Conservation (phyloP, 2,329 filamentous ascomycete genomes). For the Aspergillus sp. region DNA sequence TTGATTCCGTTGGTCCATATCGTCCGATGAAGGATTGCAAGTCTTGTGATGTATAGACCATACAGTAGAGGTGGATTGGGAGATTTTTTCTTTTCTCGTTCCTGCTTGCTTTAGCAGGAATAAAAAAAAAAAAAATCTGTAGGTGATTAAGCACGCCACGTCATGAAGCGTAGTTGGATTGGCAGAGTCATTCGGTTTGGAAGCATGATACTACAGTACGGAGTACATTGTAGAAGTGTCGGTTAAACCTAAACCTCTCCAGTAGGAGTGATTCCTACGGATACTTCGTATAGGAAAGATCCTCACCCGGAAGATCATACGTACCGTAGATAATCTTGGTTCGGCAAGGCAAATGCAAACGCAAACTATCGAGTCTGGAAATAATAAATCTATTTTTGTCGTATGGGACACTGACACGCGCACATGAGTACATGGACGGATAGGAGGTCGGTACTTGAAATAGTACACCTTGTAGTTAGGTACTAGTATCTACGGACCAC, state of each 20-base stretch:
- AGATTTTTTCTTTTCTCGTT: background rate
- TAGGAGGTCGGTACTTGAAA: too few relatives aligned
- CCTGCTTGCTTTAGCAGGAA: background rate
- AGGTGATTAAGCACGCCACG: background rate
- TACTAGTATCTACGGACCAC: background rate
- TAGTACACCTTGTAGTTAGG: too few relatives aligned
- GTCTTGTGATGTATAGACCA: background rate
- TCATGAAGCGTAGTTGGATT: background rate
- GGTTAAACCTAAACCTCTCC: background rate
- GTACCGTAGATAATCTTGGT: too few relatives aligned
- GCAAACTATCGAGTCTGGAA: too few relatives aligned
- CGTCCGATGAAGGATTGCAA: background rate
- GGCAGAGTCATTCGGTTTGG: background rate
- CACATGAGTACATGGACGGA: too few relatives aligned
- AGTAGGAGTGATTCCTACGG: background rate
- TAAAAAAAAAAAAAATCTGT: background rate
- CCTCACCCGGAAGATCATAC: background rate
- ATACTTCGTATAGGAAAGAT: background rate
- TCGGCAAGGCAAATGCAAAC: too few relatives aligned
- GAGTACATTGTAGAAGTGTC: background rate
- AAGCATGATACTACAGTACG: background rate
- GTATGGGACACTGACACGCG: too few relatives aligned
- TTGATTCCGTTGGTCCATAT: background rate
- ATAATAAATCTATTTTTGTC: too few relatives aligned
- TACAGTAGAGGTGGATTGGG: too few relatives aligned